Base-by-base conservation (phyloP, 306 rosid genomes). In the Albizia julibrissin region DNA sequence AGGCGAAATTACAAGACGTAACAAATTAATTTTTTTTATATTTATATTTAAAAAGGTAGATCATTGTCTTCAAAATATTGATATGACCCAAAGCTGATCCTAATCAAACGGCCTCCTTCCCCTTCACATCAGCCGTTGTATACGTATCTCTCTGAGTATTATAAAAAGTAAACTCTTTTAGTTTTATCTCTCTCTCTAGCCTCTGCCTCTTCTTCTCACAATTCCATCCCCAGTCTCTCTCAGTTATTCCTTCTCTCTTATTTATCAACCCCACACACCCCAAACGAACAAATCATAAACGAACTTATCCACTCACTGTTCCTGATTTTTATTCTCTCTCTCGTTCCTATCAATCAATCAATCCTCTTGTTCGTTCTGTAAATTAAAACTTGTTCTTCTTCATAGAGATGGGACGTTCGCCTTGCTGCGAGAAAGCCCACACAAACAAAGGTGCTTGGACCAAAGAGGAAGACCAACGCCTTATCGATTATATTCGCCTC, bases 371-470 rank as follows among this genome's bases (percentile, higher is more conserved):
- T 52, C 10, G 22, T 19, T 52, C 59, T 50, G n/a, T 50, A 3
- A 31, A 29, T 29, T 29, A 29, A 49, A 49, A 49, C 21, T 6
- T 52, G 3, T 16, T 13, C 19, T 18, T 50, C 22, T 13, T 24
- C 22, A 18, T 16, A 33, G 72, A 24, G 37, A 91, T 91, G 96
- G 96, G 96, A 26, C 70, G 96, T 21, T 88, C 96, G 7, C 96
- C 96, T 58, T 89, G 96, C 74, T 91, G 96, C 49, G 96, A 91
- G 77, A 91, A 91, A 84, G 89, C 89, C 1, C 96, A 91, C 74
- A 91, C 92, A 77, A 91, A 90, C 81, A 91, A 90, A 79, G 96
- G 93, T 5, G 92, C 96, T 6, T 91, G 96, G 96, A 90, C 96
- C 77, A 89, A 85, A 82, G 96, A 91, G 4, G 96, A 91, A 81